Evolutionary conservation across 2,329 filamentous ascomycete genomes (phyloP), one percentile per base, ranked within the genome.

Genomic region (Periconia sp.): DNA sequence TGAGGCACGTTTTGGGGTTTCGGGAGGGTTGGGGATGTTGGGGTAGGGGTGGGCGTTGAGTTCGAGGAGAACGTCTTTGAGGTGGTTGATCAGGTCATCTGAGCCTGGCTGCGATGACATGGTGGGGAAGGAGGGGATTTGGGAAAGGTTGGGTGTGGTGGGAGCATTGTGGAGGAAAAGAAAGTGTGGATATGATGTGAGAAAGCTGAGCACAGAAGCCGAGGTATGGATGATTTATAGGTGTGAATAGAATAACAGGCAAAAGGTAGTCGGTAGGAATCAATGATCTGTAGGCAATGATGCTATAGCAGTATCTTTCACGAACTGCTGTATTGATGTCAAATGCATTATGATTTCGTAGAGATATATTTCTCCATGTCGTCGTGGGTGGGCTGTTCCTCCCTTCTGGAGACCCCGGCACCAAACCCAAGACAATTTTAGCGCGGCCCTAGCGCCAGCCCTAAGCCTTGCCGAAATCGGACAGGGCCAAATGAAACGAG

Each of bases 1-100:
- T 2, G 85, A 86, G n/a, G 86, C 86, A 56, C 86, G 79, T 65
- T 83, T 84, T 55, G 79, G 80, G 60, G 80, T 77, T 33, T 70
- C 67, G 18, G 79, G 76, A 20, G 81, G 80, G 49, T 77, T 80
- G 14, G 75, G 69, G 42, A 83, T 70, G 41, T 77, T 68, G 1
- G 81, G 79, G 57, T 81, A 82, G 18, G 79, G 78, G 49, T 77
- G 70, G 3, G 71, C 59, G 45, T 71, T 66, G 47, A 82, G 73
- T 47, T 76, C 69, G 27, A 71, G 63, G 17, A 81, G 74, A 27
- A 79, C 70, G 11, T 67, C 59, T 43, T 76, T 74, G 27, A 80
- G 72, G 49, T 78, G 71, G 13, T 59, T 52, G 35, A 77, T 61
- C 10, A 79, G 68, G 7, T 69, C 61, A 41, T 64, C 62, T n/a